Percentiles rank a stretch among this genome's conserved stretches.
Evolutionary conservation across 2,329 filamentous ascomycete species (phyloP).

Genomic region (Westerdykella ornata): DNA sequence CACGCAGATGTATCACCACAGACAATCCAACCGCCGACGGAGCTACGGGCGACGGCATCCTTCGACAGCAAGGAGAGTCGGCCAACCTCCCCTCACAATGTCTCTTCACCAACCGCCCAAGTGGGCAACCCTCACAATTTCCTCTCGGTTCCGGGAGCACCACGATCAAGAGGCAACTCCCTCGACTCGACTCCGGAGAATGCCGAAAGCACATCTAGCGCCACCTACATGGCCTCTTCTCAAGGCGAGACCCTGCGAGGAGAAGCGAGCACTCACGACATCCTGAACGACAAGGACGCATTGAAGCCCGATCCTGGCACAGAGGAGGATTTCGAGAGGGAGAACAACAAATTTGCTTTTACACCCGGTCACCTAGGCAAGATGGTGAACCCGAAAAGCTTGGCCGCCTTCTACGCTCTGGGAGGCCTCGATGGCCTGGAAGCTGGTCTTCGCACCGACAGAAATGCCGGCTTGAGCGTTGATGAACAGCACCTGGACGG

Average conservation of each 20-base stretch:
- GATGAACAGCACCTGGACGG: slow-evolving; percentile 62
- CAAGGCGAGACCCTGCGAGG: slow-evolving; percentile 40
- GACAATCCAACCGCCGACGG: slow-evolving; percentile 33
- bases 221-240: slow-evolving; percentile 50
- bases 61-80: slow-evolving; percentile 60
- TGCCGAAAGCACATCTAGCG: slow-evolving; percentile 49
- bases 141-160: slow-evolving; percentile 55
- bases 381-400: slow-evolving; percentile 71
- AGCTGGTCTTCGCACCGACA: slow-evolving; percentile 63
- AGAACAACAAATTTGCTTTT: slow-evolving; percentile 75
- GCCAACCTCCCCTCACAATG: slow-evolving; percentile 61
- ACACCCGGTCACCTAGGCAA: slow-evolving; percentile 75
- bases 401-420: slow-evolving; percentile 66
- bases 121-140: slow-evolving; percentile 53
- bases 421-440: slow-evolving; percentile 67
- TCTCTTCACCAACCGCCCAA: slow-evolving; percentile 55
- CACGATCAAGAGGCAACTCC: slow-evolving; percentile 57
- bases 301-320: slow-evolving; percentile 69
- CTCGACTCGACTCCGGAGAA: slow-evolving; percentile 56
- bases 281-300: slow-evolving; percentile 61
- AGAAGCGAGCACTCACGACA: slow-evolving; percentile 41
- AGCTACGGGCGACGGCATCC: slow-evolving; percentile 51
- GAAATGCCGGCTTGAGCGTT: slow-evolving; percentile 58
- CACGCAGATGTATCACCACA: slow-evolving; percentile 20
- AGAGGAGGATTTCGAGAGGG: slow-evolving; percentile 66